Conservation (phyloP, 2,329 filamentous ascomycete species). For the Trichoderma polysporum region DNA sequence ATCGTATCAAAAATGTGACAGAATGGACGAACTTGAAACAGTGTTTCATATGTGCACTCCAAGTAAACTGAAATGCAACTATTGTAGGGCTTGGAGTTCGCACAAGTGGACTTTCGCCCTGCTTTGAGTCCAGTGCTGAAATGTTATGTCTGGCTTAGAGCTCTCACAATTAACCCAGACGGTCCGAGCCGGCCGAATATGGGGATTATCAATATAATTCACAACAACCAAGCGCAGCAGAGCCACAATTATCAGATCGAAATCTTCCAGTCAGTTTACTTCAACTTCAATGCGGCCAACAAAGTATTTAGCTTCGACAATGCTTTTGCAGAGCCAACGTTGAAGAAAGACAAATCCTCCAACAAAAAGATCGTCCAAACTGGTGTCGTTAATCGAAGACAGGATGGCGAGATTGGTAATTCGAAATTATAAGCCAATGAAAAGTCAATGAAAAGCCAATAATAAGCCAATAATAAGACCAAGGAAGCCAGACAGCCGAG, state of each 20-base stretch:
- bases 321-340: background rate
- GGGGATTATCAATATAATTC: background rate
- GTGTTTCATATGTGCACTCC: no score
- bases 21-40: background rate
- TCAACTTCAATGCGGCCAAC: background rate
- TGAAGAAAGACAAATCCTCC: background rate
- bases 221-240: no score
- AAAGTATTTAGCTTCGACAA: background rate
- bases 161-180: background rate
- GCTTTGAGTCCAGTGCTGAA: no score
- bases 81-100: background rate
- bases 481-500: background rate
- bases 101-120: background rate
- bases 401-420: background rate
- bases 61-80: background rate
- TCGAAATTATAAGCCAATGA: background rate
- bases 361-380: background rate
- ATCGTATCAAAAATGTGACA: background rate
- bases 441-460: background rate
- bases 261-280: background rate
- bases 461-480: background rate
- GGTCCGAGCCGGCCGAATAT: background rate
- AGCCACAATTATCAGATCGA: background rate
- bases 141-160: no score
- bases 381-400: background rate